A percentile compares a stretch with the other conserved stretches of the same genome.
These are phyloP conservation scores for Candida alai DNA, from an alignment of 805 yeast species.

Conservation along the genomic window DNA sequence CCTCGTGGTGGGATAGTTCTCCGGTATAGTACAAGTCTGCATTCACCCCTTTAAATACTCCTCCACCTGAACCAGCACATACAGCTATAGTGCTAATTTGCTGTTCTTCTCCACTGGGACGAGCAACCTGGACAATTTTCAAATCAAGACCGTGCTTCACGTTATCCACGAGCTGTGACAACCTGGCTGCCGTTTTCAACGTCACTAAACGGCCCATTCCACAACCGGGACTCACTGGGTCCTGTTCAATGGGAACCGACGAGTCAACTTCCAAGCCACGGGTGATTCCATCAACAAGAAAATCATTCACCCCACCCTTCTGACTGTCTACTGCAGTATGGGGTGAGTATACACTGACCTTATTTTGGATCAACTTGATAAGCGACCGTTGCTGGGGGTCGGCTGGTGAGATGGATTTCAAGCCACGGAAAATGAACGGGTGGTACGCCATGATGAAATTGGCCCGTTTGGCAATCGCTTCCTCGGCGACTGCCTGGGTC, in stretches of 20 bases:
- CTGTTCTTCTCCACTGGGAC: conserved; percentile 19
- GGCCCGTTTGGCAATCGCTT: conserved; percentile 59
- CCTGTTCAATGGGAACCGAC: conserved; percentile 43
- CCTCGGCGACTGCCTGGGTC: conserved; percentile 78
- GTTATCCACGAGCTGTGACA: conserved; percentile 43
- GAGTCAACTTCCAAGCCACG: conserved; percentile 21
- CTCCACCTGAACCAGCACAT: conserved; percentile 94
- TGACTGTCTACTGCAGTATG: conserved; percentile 97
- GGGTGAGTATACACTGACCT: conserved; percentile 89
- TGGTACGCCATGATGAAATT: conserved; percentile 77
- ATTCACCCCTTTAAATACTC: conserved; percentile 58
- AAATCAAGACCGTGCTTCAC: conserved; percentile 55
- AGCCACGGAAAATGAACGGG: conserved; percentile 89
- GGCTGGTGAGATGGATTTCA: conserved; percentile 58
- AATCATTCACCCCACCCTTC: conserved; percentile 89
- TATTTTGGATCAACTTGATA: conserved; percentile 64
- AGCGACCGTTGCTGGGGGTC: conserved; percentile 84
- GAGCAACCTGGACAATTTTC: conserved; percentile 59
- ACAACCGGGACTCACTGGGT: conserved; percentile 43
- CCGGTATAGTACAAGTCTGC: conserved; percentile 85
- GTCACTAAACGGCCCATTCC: conserved; percentile 81
- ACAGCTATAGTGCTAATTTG: conserved; percentile 61
- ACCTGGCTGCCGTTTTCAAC: conserved; percentile 39
- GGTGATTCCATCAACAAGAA: conserved; percentile 64
- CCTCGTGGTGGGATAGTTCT: conserved; percentile 92